Evolutionary conservation across 169 alveolate species (phyloP).

Genomic region (Plasmodium blacklocki): DNA sequence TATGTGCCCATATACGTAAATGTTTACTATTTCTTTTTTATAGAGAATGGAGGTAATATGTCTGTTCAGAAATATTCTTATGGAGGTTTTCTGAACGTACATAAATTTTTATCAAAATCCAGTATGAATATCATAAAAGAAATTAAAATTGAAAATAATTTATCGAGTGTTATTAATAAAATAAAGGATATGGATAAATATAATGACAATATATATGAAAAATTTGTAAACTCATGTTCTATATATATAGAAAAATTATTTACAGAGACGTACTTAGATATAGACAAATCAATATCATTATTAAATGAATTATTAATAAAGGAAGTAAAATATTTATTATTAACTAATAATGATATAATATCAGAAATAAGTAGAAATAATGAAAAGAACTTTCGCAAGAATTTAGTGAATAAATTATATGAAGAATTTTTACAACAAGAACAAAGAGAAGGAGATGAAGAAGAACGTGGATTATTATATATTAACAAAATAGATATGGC

Average conservation of each 20-base stretch:
- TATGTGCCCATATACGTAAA: neutral
- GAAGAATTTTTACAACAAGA: constrained; percentile 77
- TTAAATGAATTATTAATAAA: constrained; percentile 64
- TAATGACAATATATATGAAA: constrained; percentile 38
- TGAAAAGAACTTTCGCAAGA: constrained; percentile 43
- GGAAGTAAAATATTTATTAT: constrained; percentile 57
- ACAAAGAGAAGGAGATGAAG: constrained; percentile 42
- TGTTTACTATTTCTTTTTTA: neutral
- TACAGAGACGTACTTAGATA: constrained; percentile 37
- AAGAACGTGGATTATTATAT: constrained; percentile 33
- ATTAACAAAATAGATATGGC: constrained; percentile 73
- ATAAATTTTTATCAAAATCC: constrained; percentile 24
- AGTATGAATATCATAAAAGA: constrained; percentile 27
- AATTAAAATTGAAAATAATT: constrained; percentile 27
- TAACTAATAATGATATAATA: constrained; percentile 24
- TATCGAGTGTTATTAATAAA: constrained; percentile 7
- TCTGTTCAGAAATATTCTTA: constrained; percentile 52
- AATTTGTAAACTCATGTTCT: constrained; percentile 22
- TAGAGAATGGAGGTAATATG: constrained; percentile 23
- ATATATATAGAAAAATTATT: constrained; percentile 45
- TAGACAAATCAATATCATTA: constrained; percentile 37
- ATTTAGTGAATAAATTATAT: constrained; percentile 61
- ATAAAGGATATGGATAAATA: constrained; percentile 8
- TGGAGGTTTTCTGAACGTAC: constrained; percentile 51
- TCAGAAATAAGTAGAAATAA: constrained; percentile 27